Conservation (phyloP, 768 basidiomycete genomes). For the Lepiota brunneoincarnata region DNA sequence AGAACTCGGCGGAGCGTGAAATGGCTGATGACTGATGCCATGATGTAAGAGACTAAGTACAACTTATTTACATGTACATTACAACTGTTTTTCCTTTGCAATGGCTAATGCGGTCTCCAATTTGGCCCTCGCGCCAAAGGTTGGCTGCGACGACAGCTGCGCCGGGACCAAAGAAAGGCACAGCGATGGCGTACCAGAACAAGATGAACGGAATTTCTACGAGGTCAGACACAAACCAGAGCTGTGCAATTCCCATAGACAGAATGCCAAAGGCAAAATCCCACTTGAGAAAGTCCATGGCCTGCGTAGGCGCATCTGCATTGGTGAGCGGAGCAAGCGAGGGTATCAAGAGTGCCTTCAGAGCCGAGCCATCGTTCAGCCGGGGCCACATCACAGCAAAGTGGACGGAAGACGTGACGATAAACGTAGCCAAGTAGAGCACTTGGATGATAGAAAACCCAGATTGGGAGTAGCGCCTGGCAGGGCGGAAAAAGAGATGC, state of each 20-base stretch:
- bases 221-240: slow-evolving; percentile 43
- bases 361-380: slow-evolving; percentile 24
- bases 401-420: slow-evolving; percentile 40
- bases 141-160: slow-evolving; percentile 46
- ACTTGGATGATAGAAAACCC: slow-evolving; percentile 34
- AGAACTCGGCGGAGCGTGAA: slow-evolving; percentile 27
- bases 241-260: slow-evolving; percentile 39
- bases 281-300: slow-evolving; percentile 49
- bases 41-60: too few relatives aligned
- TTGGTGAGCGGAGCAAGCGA: slow-evolving; percentile 26
- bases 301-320: slow-evolving; percentile 23
- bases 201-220: slow-evolving; percentile 31
- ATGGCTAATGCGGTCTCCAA: slow-evolving; percentile 7
- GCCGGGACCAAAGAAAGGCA: slow-evolving; percentile 45
- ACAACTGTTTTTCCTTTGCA: slow-evolving; percentile 6
- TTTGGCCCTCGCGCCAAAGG: slow-evolving; percentile 44
- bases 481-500: slow-evolving; percentile 40
- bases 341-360: slow-evolving; percentile 35
- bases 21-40: too few relatives aligned
- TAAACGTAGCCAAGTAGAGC: slow-evolving; percentile 38
- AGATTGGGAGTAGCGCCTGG: slow-evolving; percentile 28
- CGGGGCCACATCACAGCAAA: slow-evolving; percentile 37
- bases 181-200: slow-evolving; percentile 42
- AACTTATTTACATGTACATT: too few relatives aligned
- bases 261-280: slow-evolving; percentile 38